These are phyloP conservation scores for Aspergillus sparsus DNA, from an alignment of 495 filamentous ascomycete species.

Conservation along the genomic window DNA sequence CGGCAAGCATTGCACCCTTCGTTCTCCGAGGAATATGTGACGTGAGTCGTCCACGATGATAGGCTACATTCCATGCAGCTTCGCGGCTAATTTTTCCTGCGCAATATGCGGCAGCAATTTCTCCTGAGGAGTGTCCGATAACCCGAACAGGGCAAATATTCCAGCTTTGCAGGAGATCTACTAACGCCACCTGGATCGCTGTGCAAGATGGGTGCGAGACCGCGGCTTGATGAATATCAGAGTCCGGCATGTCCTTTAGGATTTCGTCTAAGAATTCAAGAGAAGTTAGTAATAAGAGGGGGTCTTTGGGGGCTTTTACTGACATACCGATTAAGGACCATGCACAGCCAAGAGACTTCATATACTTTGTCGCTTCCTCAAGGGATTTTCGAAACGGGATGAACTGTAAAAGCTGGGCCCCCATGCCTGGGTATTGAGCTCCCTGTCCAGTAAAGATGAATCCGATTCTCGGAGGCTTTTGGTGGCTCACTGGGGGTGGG, in stretches of 20 bases:
- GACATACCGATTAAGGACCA: background rate
- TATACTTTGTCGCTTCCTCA: too few relatives aligned
- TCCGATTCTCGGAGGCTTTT: background rate
- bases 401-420: too few relatives aligned
- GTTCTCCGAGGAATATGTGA: background rate
- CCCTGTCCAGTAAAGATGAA: background rate
- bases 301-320: too few relatives aligned
- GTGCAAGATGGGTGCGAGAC: background rate
- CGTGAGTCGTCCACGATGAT: conserved; percentile 1
- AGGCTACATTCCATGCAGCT: conserved; percentile 28
- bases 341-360: background rate
- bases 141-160: background rate
- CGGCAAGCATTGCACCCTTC: background rate
- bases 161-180: conserved; percentile 4
- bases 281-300: too few relatives aligned
- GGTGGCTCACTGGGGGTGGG: background rate
- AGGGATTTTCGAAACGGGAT: too few relatives aligned
- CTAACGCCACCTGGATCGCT: conserved; percentile 3
- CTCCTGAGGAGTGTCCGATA: conserved; percentile 14
- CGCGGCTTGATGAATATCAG: background rate
- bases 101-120: conserved; percentile 30
- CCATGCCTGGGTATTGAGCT: too few relatives aligned
- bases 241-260: background rate
- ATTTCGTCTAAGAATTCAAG: background rate
- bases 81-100: background rate